Evolutionary conservation across 192 early-diverging fungal species (phyloP).

Genomic region (Podila minutissima): DNA sequence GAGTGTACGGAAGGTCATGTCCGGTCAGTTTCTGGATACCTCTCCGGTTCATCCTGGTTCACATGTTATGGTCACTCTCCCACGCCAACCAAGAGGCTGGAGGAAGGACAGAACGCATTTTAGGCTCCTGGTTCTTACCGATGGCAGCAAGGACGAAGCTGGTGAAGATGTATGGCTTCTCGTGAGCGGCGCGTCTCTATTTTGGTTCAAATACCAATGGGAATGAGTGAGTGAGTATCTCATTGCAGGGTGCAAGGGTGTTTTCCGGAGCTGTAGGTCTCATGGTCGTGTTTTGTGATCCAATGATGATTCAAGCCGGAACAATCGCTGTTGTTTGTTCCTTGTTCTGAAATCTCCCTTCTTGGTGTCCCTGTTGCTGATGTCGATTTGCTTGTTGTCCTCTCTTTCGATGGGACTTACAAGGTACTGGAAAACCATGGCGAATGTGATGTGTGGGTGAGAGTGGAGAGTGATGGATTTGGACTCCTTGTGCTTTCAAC

Average conservation of each 20-base stretch:
- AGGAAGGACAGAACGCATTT: background rate
- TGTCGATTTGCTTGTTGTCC: background rate
- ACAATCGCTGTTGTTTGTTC: too few relatives aligned
- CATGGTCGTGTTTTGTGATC: too few relatives aligned
- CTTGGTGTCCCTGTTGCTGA: background rate
- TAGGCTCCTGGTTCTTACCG: constrained; percentile 16
- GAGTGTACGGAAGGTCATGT: background rate
- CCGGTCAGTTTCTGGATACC: too few relatives aligned
- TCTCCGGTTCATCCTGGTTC: too few relatives aligned
- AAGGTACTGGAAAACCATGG: constrained; percentile 51
- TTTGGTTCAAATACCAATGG: background rate
- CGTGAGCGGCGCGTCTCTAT: constrained; percentile 32
- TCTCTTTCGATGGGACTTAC: constrained; percentile 21
- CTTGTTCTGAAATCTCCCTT: too few relatives aligned
- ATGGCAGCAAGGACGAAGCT: constrained; percentile 48
- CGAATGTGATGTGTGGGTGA: background rate
- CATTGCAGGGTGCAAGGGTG: background rate
- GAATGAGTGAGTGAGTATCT: background rate
- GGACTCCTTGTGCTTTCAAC: background rate
- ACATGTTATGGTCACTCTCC: too few relatives aligned
- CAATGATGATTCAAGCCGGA: too few relatives aligned
- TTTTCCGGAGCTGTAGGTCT: background rate
- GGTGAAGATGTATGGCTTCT: constrained; percentile 51
- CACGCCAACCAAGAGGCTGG: too few relatives aligned
- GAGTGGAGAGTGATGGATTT: background rate